These are phyloP conservation scores for Rubroboletus satanas DNA, from an alignment of 768 basidiomycete species.

Conservation along the genomic window DNA sequence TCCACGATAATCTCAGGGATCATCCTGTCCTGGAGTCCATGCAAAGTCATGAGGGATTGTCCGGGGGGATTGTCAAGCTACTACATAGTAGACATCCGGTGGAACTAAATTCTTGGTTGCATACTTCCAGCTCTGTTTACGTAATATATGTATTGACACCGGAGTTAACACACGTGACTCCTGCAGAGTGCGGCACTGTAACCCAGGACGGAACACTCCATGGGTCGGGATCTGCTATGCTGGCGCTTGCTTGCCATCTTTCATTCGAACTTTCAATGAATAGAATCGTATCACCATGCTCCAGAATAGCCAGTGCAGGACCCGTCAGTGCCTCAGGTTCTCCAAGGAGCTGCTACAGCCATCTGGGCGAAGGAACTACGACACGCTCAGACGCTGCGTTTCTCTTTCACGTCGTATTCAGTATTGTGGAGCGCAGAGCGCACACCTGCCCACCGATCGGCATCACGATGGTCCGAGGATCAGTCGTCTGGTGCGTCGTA, in stretches of 20 bases:
- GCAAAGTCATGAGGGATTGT: not conserved
- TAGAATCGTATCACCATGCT: not conserved
- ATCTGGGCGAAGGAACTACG: not conserved
- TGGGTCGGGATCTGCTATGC: not conserved
- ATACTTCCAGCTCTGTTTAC: not conserved
- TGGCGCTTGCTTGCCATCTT: not conserved
- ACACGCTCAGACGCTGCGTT: not conserved
- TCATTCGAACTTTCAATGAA: not conserved
- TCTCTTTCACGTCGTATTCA: conserved; percentile 2
- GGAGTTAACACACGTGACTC: conserved; percentile 15
- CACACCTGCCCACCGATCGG: not conserved
- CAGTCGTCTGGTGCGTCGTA: conserved; percentile 1
- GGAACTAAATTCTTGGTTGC: too few species aligned
- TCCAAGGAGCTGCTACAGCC: not conserved
- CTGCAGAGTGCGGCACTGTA: not conserved
- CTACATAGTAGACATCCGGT: too few species aligned
- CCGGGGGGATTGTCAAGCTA: not conserved
- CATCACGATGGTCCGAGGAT: conserved; percentile 13
- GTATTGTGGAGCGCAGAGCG: not conserved
- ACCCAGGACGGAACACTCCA: not conserved
- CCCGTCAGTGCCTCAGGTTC: not conserved
- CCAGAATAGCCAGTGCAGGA: not conserved
- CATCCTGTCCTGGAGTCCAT: not conserved
- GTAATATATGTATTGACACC: not conserved
- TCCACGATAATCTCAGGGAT: not conserved